Conservation (phyloP, 2,329 filamentous ascomycete species). For the Calonectria naviculata region DNA sequence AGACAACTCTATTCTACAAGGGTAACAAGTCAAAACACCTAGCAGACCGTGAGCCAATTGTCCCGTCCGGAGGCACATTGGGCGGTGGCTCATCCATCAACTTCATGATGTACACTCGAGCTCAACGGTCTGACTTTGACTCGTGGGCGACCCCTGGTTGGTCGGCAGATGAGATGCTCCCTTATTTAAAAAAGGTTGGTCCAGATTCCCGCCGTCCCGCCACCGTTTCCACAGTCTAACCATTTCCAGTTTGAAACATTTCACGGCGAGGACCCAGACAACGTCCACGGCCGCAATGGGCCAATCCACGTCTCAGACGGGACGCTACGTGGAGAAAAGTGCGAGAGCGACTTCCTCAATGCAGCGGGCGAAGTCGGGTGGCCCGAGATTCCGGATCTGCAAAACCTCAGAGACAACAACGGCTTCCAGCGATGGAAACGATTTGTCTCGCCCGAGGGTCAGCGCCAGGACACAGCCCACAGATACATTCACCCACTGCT, state of each 20-base stretch:
- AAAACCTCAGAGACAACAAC: conserved; percentile 57
- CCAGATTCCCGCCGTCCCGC: not conserved
- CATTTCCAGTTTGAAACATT: conserved; percentile 63
- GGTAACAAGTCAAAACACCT: conserved; percentile 36
- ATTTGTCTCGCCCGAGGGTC: conserved; percentile 60
- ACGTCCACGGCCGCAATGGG: conserved; percentile 63
- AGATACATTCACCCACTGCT: conserved; percentile 54
- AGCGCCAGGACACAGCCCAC: conserved; percentile 68
- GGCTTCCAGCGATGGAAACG: conserved; percentile 42
- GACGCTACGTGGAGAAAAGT: conserved; percentile 51
- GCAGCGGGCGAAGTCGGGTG: conserved; percentile 60
- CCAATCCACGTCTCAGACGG: conserved; percentile 67
- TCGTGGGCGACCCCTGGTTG: conserved; percentile 49
- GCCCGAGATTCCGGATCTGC: conserved; percentile 63
- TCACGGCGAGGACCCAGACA: conserved; percentile 55
- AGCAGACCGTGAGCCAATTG: conserved; percentile 35
- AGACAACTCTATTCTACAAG: conserved; percentile 41
- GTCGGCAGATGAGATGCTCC: conserved; percentile 45
- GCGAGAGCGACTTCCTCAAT: conserved; percentile 61
- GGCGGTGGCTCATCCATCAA: conserved; percentile 48
- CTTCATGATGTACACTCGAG: conserved; percentile 47
- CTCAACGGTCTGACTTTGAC: conserved; percentile 46
- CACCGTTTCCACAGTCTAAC: not conserved
- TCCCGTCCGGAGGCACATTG: conserved; percentile 42
- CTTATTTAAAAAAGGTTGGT: conserved; percentile 45